Evolutionary conservation across 495 filamentous ascomycete species (phyloP), one percentile per base, ranked within the genome.

Genomic region (Rostrohypoxylon terebratum): DNA sequence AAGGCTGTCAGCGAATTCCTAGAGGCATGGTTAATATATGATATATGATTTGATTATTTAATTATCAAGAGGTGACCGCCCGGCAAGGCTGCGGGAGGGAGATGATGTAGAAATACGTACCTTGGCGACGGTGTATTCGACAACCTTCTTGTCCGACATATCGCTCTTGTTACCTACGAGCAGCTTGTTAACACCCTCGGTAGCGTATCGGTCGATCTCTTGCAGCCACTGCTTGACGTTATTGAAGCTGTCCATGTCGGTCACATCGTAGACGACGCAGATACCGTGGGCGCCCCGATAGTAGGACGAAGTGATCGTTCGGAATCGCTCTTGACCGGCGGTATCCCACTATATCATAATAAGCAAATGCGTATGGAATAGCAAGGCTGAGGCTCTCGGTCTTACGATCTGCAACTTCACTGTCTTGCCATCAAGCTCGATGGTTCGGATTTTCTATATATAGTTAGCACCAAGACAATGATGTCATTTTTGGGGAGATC

Each of bases 171-270:
- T 99, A 76, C 96, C 96, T 62, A 99, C 96, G 63, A 99, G 90
- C 57, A 99, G 89, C 85, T 98, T 98, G 88, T 98, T 99, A 76
- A 99, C 96, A 76, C 96, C 96, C 82, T 99, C 96, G 61, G 96
- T 98, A 69, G 96, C 96, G 76, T 99, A 98, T 76, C 96, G 90
- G 83, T 99, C 96, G 73, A 99, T 99, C 85, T 99, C 96, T 81
- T 98, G 96, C 66, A 99, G 91, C 96, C 96, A 99, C 87, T 98
- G 96, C 92, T 98, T 98, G 75, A 99, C 96, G 85, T 98, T 98
- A 89, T 98, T 98, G 93, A 98, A 99, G 47, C 93, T 96, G 83
- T 98, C 96, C 96, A 98, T 98, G 80, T 99, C 96, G 47, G 96
- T 99, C 79, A 99, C 96, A 89, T 99, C 96, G 87, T 98, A 99